Evolutionary conservation across 306 rosid genomes (phyloP), one percentile per base, ranked within the genome.

Genomic region (Casuarina equisetifolia): DNA sequence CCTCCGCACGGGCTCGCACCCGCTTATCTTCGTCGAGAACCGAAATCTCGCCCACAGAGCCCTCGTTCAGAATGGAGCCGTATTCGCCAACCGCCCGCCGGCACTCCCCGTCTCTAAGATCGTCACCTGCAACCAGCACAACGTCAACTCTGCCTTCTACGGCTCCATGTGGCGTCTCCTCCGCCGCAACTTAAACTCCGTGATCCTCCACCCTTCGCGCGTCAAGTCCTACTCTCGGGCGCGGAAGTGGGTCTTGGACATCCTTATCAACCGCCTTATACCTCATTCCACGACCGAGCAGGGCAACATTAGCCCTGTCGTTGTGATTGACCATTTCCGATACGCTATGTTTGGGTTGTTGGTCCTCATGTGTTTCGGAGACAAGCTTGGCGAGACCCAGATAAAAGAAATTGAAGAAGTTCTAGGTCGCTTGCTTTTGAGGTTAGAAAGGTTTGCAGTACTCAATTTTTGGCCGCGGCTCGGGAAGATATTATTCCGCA

Each of bases 391-490:
- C 50, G 72, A 68, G 32, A 68, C 3, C 36, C 32, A 43, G 53
- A 68, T 68, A 15, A 43, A 68, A 4, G 35, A 68, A 17, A 20
- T 68, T 36, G 72, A 68, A 68, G 36, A 19, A 6, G 15, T 43
- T 7, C 72, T 42, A 7, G 52, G 52, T 68, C 7, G 52, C 52
- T 7, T 68, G 52, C 72, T 68, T 43, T 42, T 68, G 72, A 45
- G 16, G 25, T 7, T 43, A 9, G 9, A 0, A 9, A 25, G 52
- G 3, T 68, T 68, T 45, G 9, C 3, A 0, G n/a, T 68, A 8
- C 72, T 68, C 38, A 68, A 68, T n/a, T 8, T 43, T 32, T 85
- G 73, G 80, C 86, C 84, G 7, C 12, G 69, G 49, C 36, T 82
- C 19, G 72, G 84, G 0, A 82, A 42, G 76, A 49, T 76, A 20